Conservation (phyloP, 208 protist genomes). For the Crithidia sp. region DNA sequence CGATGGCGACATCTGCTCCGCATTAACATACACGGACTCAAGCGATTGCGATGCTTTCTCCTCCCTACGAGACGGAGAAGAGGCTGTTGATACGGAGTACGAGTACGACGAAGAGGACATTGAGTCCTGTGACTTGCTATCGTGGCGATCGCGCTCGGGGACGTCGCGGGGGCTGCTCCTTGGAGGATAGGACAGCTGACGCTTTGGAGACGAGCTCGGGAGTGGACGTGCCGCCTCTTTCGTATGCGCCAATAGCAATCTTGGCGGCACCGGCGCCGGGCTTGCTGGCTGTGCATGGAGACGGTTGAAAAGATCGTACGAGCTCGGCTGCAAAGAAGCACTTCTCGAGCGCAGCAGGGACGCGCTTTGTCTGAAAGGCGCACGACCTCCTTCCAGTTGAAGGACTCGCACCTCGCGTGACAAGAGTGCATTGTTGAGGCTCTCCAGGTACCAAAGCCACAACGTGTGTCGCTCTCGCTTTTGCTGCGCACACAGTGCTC, state of each 20-base stretch:
- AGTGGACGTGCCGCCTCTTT: background rate
- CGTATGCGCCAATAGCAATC: background rate
- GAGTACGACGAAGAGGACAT: background rate
- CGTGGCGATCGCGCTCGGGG: background rate
- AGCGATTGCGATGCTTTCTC: background rate
- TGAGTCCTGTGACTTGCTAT: background rate
- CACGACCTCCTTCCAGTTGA: slow-evolving; percentile 13
- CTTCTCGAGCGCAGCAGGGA: slow-evolving; percentile 28
- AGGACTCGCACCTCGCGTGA: slow-evolving; percentile 28
- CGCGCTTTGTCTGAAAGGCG: background rate
- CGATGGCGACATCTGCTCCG: background rate
- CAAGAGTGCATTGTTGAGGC: slow-evolving; percentile 40
- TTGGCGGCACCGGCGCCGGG: too few relatives aligned
- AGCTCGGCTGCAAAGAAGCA: slow-evolving; percentile 4
- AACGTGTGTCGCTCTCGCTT: slow-evolving; percentile 49
- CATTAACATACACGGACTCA: background rate
- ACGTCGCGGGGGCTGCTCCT: background rate
- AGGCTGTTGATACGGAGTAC: background rate
- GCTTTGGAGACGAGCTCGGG: background rate
- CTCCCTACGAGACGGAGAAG: background rate
- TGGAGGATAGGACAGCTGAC: slow-evolving; percentile 4
- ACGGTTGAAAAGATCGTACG: background rate
- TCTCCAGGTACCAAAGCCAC: slow-evolving; percentile 44
- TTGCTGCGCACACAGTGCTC: slow-evolving; percentile 53
- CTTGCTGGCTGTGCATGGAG: too few relatives aligned